phyloP scores from a whole-genome alignment of 208 protist genomes.

The Trypanosoma cruzi region DNA sequence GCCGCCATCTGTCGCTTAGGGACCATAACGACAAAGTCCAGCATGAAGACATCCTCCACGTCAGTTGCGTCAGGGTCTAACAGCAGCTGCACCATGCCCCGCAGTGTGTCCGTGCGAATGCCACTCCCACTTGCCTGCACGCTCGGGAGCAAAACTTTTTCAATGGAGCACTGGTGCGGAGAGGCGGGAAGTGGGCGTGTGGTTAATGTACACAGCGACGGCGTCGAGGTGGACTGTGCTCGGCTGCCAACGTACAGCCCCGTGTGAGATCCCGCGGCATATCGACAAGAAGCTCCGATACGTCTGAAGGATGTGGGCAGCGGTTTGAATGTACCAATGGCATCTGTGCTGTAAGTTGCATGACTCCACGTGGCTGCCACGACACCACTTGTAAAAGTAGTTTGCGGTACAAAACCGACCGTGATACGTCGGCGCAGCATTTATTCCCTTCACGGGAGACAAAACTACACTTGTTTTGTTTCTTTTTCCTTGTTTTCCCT shows the following conservation, averaged over 20 bases:
- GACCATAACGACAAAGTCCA: constrained; percentile 74
- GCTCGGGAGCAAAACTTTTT: constrained; percentile 31
- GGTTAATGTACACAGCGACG: background rate
- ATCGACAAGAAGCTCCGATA: background rate
- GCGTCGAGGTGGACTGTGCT: constrained; percentile 15
- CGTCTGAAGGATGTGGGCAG: background rate
- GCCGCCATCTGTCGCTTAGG: constrained; percentile 60
- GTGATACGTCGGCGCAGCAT: constrained; percentile 25
- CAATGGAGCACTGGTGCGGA: constrained; percentile 34
- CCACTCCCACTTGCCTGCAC: constrained; percentile 8
- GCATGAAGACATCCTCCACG: constrained; percentile 68
- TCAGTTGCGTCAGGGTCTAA: constrained; percentile 53
- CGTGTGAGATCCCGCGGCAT: background rate
- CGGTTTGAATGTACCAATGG: background rate
- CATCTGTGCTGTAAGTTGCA: background rate
- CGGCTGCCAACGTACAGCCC: background rate
- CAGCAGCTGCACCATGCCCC: constrained; percentile 59
- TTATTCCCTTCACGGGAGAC: background rate
- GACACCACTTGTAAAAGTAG: background rate
- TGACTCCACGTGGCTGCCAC: no score
- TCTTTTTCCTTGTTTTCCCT: background rate
- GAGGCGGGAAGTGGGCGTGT: constrained; percentile 8
- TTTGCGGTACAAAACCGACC: background rate
- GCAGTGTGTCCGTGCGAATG: constrained; percentile 36
- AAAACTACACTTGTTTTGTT: background rate